These are phyloP conservation scores for Clarireedia homoeocarpa DNA, from an alignment of 2,329 filamentous ascomycete genomes.

Conservation along the genomic window DNA sequence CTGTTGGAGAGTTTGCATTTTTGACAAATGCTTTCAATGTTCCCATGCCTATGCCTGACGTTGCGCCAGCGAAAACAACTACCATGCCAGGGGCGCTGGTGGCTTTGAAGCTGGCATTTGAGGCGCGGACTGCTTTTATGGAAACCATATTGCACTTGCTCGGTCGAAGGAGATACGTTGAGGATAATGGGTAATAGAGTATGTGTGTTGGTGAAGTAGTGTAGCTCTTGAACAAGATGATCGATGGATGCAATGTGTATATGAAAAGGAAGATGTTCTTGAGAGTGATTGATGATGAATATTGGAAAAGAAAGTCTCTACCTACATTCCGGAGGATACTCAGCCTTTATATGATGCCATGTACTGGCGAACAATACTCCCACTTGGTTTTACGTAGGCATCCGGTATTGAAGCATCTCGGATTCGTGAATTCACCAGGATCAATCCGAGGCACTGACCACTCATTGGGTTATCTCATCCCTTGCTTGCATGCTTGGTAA, in stretches of 20 bases:
- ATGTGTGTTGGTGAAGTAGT: no score
- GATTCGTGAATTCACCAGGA: not conserved
- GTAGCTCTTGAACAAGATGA: no score
- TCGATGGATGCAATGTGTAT: no score
- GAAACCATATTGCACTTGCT: constrained; percentile 23
- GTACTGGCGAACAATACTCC: no score
- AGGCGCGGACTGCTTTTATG: constrained; percentile 30
- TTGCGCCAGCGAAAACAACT: constrained; percentile 46
- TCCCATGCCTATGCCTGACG: constrained; percentile 45
- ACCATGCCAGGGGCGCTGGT: constrained; percentile 31
- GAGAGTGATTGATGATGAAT: no score
- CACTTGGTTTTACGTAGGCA: no score
- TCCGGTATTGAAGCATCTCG: not conserved
- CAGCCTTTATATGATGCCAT: no score
- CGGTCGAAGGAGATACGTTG: not conserved
- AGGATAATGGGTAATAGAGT: not conserved
- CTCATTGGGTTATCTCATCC: not conserved
- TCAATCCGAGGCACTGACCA: not conserved
- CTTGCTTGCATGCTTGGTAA: not conserved
- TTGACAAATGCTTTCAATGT: constrained; percentile 40
- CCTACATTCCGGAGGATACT: no score
- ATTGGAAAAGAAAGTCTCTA: no score
- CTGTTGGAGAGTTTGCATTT: constrained; percentile 33
- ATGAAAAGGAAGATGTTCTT: no score
- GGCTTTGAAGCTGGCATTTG: constrained; percentile 31